Conservation (phyloP, 768 basidiomycete genomes). For the Pseudohyphozyma bogoriensis region DNA sequence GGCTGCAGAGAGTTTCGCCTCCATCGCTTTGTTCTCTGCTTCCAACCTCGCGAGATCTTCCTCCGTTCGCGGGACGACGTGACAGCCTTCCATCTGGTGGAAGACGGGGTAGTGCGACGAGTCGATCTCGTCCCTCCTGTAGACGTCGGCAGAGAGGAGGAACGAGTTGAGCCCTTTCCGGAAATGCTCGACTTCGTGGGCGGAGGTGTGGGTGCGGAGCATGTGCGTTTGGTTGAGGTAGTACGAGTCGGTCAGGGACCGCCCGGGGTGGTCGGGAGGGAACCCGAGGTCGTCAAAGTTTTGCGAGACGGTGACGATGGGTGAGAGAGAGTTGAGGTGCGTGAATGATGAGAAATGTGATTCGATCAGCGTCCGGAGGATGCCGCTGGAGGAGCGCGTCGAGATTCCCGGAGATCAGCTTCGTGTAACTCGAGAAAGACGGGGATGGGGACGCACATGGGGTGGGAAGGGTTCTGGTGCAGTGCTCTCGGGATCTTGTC, state of each 20-base stretch:
- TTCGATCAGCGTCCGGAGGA: conserved; percentile 73
- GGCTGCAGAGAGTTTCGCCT: conserved; percentile 51
- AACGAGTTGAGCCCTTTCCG: conserved; percentile 58
- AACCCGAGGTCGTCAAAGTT: conserved; percentile 98
- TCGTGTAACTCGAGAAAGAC: conserved; percentile 65
- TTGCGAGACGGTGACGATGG: conserved; percentile 76
- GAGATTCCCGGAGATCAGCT: too few species aligned
- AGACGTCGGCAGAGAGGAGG: conserved; percentile 93
- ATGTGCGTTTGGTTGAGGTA: conserved; percentile 83
- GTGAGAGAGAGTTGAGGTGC: conserved; percentile 52
- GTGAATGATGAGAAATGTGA: conserved; percentile 61
- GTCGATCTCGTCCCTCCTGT: conserved; percentile 96
- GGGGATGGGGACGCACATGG: conserved; percentile 61
- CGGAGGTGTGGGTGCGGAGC: conserved; percentile 96
- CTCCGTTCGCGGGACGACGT: conserved; percentile 49
- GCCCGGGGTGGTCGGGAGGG: conserved; percentile 83
- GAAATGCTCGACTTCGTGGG: conserved; percentile 92
- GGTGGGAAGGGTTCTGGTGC: conserved; percentile 67
- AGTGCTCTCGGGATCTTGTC: conserved; percentile 66
- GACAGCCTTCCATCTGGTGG: conserved; percentile 94
- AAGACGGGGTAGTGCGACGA: conserved; percentile 93
- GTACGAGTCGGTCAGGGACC: conserved; percentile 83
- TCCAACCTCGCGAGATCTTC: conserved; percentile 52
- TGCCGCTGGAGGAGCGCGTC: conserved; percentile 49
- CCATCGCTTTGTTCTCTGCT: conserved; percentile 57